These are phyloP conservation scores for Candida montana DNA, from an alignment of 805 yeast genomes.

Conservation along the genomic window DNA sequence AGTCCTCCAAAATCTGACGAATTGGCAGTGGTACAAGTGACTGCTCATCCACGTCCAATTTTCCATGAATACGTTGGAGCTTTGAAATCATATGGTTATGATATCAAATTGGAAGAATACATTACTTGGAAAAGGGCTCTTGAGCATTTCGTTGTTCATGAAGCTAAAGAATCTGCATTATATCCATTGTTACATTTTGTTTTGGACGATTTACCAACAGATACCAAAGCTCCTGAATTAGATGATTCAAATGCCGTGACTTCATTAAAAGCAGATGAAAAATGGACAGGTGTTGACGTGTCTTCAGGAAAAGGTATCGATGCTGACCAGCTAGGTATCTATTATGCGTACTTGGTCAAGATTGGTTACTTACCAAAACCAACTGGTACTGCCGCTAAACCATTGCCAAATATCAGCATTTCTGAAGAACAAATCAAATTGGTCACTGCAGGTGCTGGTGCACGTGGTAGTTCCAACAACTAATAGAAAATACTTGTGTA, in stretches of 20 bases:
- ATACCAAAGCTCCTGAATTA: conserved; percentile 91
- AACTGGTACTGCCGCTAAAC: conserved; percentile 30
- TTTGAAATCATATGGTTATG: conserved; percentile 68
- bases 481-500: neutral
- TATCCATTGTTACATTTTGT: conserved; percentile 94
- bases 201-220: conserved; percentile 83
- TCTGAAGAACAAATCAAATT: conserved; percentile 51
- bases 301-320: conserved; percentile 76
- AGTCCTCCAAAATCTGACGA: conserved; percentile 55
- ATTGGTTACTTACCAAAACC: conserved; percentile 79
- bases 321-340: conserved; percentile 58
- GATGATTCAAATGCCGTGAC: conserved; percentile 79
- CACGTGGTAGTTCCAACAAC: conserved; percentile 57
- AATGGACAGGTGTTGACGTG: conserved; percentile 60
- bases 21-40: conserved; percentile 85
- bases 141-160: conserved; percentile 73
- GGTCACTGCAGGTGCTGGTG: conserved; percentile 64
- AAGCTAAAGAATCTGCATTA: conserved; percentile 74
- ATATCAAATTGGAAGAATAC: conserved; percentile 57
- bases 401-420: conserved; percentile 54
- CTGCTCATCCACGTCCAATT: conserved; percentile 89
- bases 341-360: conserved; percentile 72
- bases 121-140: conserved; percentile 72
- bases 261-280: conserved; percentile 57
- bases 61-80: conserved; percentile 71